phyloP scores from a whole-genome alignment of 306 rosid species.

The Mimosa pudica region DNA sequence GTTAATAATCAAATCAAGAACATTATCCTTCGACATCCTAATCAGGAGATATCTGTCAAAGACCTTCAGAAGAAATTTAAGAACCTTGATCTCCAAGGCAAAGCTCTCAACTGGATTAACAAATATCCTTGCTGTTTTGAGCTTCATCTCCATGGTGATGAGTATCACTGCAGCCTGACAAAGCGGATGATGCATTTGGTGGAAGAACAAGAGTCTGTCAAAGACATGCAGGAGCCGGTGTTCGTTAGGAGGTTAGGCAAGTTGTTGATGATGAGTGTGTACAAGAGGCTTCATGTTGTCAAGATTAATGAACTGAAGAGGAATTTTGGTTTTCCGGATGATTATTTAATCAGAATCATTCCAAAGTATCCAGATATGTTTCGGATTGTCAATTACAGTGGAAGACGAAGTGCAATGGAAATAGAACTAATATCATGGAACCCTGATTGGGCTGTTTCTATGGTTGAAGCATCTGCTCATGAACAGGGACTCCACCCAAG shows the following conservation, averaged over 20 bases:
- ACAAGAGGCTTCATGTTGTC: constrained; percentile 58
- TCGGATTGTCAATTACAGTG: constrained; percentile 60
- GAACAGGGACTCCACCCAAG: constrained; percentile 50
- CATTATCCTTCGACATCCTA: constrained; percentile 72
- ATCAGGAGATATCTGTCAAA: constrained; percentile 54
- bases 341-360: constrained; percentile 64
- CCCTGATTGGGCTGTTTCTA: constrained; percentile 64
- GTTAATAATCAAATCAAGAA: constrained; percentile 86
- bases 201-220: constrained; percentile 64
- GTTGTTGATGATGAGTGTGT: constrained; percentile 66
- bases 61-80: constrained; percentile 81
- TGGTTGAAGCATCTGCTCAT: constrained; percentile 52
- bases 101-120: constrained; percentile 77
- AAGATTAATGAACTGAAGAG: constrained; percentile 71
- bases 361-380: constrained; percentile 58
- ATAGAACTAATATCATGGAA: constrained; percentile 75
- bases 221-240: constrained; percentile 60
- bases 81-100: constrained; percentile 87
- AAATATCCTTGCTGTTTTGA: constrained; percentile 86
- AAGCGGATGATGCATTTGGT: constrained; percentile 74
- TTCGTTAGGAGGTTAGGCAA: constrained; percentile 58
- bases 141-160: constrained; percentile 46
- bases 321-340: constrained; percentile 78
- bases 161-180: constrained; percentile 54
- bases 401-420: constrained; percentile 72